These are phyloP conservation scores for Gonapodya sp. DNA, from an alignment of 192 early-diverging fungal genomes.

Conservation along the genomic window DNA sequence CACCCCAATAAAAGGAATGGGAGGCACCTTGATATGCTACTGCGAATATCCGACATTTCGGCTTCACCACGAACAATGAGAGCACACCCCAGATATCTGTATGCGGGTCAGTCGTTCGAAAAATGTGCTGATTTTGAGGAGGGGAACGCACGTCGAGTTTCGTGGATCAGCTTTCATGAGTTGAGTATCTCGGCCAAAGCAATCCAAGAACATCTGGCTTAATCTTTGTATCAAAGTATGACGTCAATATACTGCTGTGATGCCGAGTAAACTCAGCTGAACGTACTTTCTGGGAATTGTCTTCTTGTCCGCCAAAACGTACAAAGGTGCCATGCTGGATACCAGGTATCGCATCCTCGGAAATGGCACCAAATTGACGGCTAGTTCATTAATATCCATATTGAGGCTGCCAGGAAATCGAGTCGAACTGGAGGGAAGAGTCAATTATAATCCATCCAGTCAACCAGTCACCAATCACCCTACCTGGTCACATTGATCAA, in stretches of 20 bases:
- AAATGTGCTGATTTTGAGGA: conserved; percentile 10
- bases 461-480: neutral
- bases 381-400: conserved; percentile 56
- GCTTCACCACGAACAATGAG: conserved; percentile 38
- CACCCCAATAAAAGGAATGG: neutral
- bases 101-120: neutral
- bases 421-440: conserved; percentile 31
- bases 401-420: conserved; percentile 48
- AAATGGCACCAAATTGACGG: conserved; percentile 53
- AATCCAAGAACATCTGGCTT: conserved; percentile 52
- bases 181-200: conserved; percentile 38
- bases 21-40: conserved; percentile 35
- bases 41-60: conserved; percentile 40
- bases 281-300: conserved; percentile 22
- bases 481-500: conserved; percentile 49
- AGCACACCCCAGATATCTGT: conserved; percentile 34
- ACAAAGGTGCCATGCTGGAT: conserved; percentile 47
- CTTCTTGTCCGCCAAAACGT: conserved; percentile 24
- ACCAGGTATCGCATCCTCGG: conserved; percentile 42
- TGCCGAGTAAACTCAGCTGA: neutral
- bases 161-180: conserved; percentile 38
- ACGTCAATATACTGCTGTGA: neutral
- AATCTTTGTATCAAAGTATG: too few species aligned
- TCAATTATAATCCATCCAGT: neutral
- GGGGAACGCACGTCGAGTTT: conserved; percentile 20